phyloP scores from a whole-genome alignment of 192 early-diverging fungal species.

The Dispira parvispora region DNA sequence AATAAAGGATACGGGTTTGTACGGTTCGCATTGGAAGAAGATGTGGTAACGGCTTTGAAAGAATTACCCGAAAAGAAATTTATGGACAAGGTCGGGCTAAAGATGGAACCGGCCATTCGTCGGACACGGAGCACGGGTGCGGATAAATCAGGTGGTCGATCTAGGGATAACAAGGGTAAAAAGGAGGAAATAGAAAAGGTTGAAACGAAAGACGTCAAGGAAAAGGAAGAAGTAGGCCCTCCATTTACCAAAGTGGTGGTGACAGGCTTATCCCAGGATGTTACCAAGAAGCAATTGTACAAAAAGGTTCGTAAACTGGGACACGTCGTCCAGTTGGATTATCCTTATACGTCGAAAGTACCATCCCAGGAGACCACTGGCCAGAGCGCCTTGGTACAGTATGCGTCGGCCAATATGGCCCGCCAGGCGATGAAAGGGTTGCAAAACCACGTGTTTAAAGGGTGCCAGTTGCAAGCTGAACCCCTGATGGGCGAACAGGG shows the following conservation, averaged over 20 bases:
- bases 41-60: slow-evolving; percentile 59
- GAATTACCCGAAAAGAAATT: slow-evolving; percentile 65
- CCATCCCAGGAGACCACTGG: too few species aligned
- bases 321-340: neutral
- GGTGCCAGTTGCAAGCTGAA: slow-evolving; percentile 32
- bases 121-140: slow-evolving; percentile 17
- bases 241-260: too few species aligned
- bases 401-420: too few species aligned
- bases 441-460: slow-evolving; percentile 63
- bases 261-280: slow-evolving; percentile 20
- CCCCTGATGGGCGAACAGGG: slow-evolving; percentile 31
- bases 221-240: too few species aligned
- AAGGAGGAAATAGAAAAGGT: too few species aligned
- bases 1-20: slow-evolving; percentile 92
- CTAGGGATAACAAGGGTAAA: too few species aligned
- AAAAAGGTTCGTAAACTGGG: slow-evolving; percentile 28
- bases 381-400: too few species aligned
- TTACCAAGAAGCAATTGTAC: slow-evolving; percentile 58
- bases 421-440: slow-evolving; percentile 38
- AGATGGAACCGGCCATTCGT: slow-evolving; percentile 61
- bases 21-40: slow-evolving; percentile 61
- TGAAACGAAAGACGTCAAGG: too few species aligned
- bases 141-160: too few species aligned
- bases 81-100: slow-evolving; percentile 42
- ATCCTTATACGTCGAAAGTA: neutral